phyloP scores from a whole-genome alignment of 2,329 filamentous ascomycete genomes.

The Pestalotiopsis sp. region DNA sequence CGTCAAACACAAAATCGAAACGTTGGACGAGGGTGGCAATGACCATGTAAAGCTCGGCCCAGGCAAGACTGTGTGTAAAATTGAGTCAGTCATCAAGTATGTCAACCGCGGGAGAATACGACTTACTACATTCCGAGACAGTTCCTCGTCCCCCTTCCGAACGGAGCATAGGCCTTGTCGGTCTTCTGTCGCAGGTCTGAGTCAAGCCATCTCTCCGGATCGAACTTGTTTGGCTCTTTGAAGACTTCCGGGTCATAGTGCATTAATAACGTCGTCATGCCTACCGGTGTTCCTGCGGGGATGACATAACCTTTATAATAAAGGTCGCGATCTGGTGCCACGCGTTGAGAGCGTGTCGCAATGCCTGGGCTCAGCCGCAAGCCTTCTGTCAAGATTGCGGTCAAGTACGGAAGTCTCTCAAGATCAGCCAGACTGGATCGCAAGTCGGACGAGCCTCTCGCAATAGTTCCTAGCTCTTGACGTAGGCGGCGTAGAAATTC shows the following conservation, averaged over 20 bases:
- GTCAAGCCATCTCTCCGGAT: constrained; percentile 11
- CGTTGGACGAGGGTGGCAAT: constrained; percentile 21
- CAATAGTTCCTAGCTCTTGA: not conserved
- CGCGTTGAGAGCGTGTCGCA: constrained; percentile 25
- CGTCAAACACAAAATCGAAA: constrained; percentile 27
- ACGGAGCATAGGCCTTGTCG: not conserved
- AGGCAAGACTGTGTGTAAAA: not conserved
- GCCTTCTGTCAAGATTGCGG: not conserved
- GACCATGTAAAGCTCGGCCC: constrained; percentile 23
- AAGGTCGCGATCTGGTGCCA: constrained; percentile 18
- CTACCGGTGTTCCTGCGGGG: constrained; percentile 28
- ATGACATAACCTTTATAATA: constrained; percentile 25
- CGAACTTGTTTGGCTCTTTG: not conserved
- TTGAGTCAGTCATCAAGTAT: not conserved
- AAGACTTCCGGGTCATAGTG: constrained; percentile 9
- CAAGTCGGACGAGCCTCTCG: not conserved
- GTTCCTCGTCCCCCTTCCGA: not conserved
- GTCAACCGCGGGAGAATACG: not conserved
- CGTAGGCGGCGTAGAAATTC: not conserved
- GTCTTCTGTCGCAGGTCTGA: not conserved
- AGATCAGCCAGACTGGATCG: not conserved
- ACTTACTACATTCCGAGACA: constrained; percentile 12
- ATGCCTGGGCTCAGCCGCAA: constrained; percentile 30
- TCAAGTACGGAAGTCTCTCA: not conserved
- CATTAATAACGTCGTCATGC: constrained; percentile 28